These are phyloP conservation scores for Rhizopogon sp. DNA, from an alignment of 768 basidiomycete genomes.

Conservation along the genomic window DNA sequence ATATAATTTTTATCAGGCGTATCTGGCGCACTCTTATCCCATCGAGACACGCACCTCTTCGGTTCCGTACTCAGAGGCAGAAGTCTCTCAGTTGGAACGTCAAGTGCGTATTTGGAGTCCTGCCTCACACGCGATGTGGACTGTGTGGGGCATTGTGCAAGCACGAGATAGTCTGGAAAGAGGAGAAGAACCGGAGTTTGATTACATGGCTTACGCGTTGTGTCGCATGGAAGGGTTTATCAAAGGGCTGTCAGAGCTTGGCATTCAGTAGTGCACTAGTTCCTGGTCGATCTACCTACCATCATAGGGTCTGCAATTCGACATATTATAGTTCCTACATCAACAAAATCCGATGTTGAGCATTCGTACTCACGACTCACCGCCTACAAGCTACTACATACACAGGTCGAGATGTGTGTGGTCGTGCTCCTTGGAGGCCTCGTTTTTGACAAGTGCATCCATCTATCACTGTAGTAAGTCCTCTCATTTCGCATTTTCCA, in stretches of 20 bases:
- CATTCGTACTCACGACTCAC: no score
- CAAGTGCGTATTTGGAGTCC: slow-evolving; percentile 89
- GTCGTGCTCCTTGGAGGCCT: no score
- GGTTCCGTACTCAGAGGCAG: slow-evolving; percentile 28
- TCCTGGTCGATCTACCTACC: not conserved
- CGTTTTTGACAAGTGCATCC: no score
- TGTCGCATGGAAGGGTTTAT: slow-evolving; percentile 64
- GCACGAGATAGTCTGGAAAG: slow-evolving; percentile 70
- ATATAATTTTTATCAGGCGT: slow-evolving; percentile 80
- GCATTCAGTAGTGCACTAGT: slow-evolving; percentile 15
- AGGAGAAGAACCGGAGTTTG: slow-evolving; percentile 71
- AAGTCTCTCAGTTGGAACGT: slow-evolving; percentile 58
- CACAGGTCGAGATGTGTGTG: no score
- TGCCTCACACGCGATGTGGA: slow-evolving; percentile 89
- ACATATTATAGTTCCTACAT: no score
- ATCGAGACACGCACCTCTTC: slow-evolving; percentile 5
- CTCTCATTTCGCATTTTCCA: no score
- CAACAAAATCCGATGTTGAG: no score
- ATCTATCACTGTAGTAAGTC: no score
- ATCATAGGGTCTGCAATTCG: not conserved
- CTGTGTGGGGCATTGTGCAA: slow-evolving; percentile 92
- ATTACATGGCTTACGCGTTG: slow-evolving; percentile 81
- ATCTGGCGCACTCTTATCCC: slow-evolving; percentile 53
- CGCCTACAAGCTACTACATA: no score
- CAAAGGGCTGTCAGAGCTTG: slow-evolving; percentile 46